Conservation (phyloP, 2,329 filamentous ascomycete genomes). For the Talaromyces islandicus region DNA sequence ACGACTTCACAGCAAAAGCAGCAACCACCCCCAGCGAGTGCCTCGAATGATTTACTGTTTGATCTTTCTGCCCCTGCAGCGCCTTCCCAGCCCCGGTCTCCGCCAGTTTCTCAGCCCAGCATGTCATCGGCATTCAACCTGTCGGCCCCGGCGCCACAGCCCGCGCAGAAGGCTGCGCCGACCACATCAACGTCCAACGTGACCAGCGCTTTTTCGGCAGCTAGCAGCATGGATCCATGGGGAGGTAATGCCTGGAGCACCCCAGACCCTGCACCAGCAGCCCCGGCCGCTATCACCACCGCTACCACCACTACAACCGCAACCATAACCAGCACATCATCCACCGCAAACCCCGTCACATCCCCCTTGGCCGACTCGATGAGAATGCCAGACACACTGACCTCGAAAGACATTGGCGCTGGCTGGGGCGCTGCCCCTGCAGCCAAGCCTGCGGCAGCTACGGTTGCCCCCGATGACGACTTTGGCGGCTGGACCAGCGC, state of each 20-base stretch:
- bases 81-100: slow-evolving; percentile 36
- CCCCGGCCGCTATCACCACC: slow-evolving; percentile 26
- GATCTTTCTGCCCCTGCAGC: slow-evolving; percentile 58
- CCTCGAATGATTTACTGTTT: slow-evolving; percentile 71
- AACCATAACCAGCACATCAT: not conserved
- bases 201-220: slow-evolving; percentile 30
- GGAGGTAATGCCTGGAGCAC: slow-evolving; percentile 78
- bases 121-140: slow-evolving; percentile 66
- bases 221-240: slow-evolving; percentile 64
- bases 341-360: not conserved
- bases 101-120: slow-evolving; percentile 31
- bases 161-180: slow-evolving; percentile 24
- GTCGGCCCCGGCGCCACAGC: slow-evolving; percentile 45
- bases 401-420: slow-evolving; percentile 58
- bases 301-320: slow-evolving; percentile 19
- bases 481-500: slow-evolving; percentile 92
- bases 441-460: slow-evolving; percentile 43
- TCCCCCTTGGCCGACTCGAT: slow-evolving; percentile 17
- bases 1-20: slow-evolving; percentile 38
- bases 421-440: slow-evolving; percentile 50
- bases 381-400: slow-evolving; percentile 41
- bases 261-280: slow-evolving; percentile 50
- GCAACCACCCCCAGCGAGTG: slow-evolving; percentile 41
- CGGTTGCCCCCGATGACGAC: slow-evolving; percentile 83
- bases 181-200: slow-evolving; percentile 40